These are phyloP conservation scores for Monosporascus sp. DNA, from an alignment of 2,329 filamentous ascomycete species.

Conservation along the genomic window DNA sequence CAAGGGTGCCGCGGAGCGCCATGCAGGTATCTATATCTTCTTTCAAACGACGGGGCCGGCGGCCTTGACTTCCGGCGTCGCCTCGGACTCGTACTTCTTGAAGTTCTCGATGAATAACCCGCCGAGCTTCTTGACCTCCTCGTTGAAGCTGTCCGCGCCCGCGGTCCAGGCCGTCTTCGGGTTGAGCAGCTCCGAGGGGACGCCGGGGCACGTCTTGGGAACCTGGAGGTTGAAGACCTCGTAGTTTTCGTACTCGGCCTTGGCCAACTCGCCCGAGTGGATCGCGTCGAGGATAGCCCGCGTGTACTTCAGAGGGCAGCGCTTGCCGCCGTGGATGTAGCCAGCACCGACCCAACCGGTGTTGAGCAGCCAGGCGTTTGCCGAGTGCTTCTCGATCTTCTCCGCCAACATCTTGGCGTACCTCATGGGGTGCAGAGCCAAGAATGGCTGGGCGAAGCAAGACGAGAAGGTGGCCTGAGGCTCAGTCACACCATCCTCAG, in stretches of 20 bases:
- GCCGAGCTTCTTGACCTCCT: constrained; percentile 86
- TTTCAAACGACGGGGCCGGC: constrained; percentile 46
- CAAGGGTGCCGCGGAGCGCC: constrained; percentile 10
- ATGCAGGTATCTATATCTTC: constrained; percentile 4
- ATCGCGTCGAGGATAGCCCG: constrained; percentile 97
- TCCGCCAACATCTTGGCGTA: constrained; percentile 98
- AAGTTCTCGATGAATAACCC: constrained; percentile 94
- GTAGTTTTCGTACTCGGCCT: constrained; percentile 91
- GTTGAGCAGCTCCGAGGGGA: constrained; percentile 90
- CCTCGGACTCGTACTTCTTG: constrained; percentile 85
- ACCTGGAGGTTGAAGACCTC: constrained; percentile 95
- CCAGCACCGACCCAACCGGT: constrained; percentile 73
- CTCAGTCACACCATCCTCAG: constrained; percentile 93
- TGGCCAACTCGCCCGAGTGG: constrained; percentile 92
- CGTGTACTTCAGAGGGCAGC: constrained; percentile 97
- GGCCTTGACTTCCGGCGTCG: constrained; percentile 72
- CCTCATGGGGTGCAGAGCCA: constrained; percentile 97
- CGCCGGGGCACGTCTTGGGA: constrained; percentile 84
- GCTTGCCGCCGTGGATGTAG: constrained; percentile 86
- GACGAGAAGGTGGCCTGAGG: constrained; percentile 98
- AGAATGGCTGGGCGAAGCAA: constrained; percentile 98
- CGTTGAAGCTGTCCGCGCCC: constrained; percentile 73
- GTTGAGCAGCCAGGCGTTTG: constrained; percentile 91
- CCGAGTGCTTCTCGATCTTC: constrained; percentile 92
- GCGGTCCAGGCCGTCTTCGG: constrained; percentile 88